phyloP scores from a whole-genome alignment of 2,329 filamentous ascomycete species.

The Arachnopeziza araneosa region DNA sequence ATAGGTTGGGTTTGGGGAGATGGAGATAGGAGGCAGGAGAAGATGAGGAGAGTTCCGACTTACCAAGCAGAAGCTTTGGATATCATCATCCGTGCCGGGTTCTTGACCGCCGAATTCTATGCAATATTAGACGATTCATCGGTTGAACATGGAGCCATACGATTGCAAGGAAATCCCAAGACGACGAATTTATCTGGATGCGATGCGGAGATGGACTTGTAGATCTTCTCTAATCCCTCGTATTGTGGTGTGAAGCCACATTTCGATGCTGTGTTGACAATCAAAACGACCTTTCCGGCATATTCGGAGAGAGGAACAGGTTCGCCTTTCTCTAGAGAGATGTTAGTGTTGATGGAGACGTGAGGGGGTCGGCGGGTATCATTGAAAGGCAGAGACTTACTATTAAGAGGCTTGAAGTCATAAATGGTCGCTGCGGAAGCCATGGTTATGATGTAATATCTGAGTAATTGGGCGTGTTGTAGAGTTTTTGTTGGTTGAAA shows the following conservation, averaged over 20 bases:
- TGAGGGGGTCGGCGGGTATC: neutral
- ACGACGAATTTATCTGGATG: slow-evolving; percentile 62
- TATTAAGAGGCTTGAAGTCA: slow-evolving; percentile 79
- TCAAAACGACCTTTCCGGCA: slow-evolving; percentile 87
- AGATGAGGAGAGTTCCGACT: slow-evolving; percentile 69
- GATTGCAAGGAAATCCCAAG: slow-evolving; percentile 97
- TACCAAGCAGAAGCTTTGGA: slow-evolving; percentile 79
- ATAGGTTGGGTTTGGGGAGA: neutral
- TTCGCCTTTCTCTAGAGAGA: slow-evolving; percentile 42
- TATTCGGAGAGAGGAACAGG: slow-evolving; percentile 65
- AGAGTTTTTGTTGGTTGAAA: neutral
- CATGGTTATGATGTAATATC: slow-evolving; percentile 39
- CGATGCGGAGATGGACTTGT: slow-evolving; percentile 61
- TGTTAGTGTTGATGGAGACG: neutral
- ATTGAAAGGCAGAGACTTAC: slow-evolving; percentile 42
- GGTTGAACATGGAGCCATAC: neutral
- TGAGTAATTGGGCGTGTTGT: neutral
- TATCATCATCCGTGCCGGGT: slow-evolving; percentile 68
- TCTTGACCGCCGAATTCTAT: slow-evolving; percentile 40
- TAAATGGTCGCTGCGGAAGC: slow-evolving; percentile 67
- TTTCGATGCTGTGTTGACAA: slow-evolving; percentile 98
- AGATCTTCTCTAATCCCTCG: slow-evolving; percentile 81
- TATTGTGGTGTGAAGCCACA: slow-evolving; percentile 99
- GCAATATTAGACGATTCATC: neutral
- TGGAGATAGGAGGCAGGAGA: neutral